Evolutionary conservation across 495 filamentous ascomycete genomes (phyloP).

Genomic region (Xylaria longipes): DNA sequence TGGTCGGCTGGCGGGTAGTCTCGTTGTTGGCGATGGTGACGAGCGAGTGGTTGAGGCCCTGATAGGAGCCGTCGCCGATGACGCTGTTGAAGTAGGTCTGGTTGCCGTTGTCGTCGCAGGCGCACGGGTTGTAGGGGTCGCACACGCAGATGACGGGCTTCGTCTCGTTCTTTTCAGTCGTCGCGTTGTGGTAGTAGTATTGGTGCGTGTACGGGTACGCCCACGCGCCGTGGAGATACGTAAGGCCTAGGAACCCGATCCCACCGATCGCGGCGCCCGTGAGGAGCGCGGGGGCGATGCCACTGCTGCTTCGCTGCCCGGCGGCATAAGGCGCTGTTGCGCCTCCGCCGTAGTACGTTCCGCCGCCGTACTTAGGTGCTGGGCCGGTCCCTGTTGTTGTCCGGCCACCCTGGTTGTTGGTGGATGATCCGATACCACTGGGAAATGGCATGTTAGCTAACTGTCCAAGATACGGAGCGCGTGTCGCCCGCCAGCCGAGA

Average conservation of each 20-base stretch:
- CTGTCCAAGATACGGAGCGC: not conserved
- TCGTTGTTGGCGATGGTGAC: conserved; percentile 72
- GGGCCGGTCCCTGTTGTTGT: conserved; percentile 71
- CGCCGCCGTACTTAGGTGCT: conserved; percentile 66
- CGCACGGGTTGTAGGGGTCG: conserved; percentile 71
- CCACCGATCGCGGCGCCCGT: conserved; percentile 59
- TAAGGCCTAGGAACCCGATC: conserved; percentile 62
- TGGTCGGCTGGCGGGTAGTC: conserved; percentile 59
- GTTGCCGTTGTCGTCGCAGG: conserved; percentile 75
- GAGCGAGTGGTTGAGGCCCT: conserved; percentile 65
- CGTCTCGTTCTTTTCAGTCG: conserved; percentile 65
- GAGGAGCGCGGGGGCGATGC: conserved; percentile 64
- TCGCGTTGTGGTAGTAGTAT: conserved; percentile 68
- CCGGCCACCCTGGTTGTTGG: conserved; percentile 65
- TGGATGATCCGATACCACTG: conserved; percentile 36
- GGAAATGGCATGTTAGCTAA: conserved; percentile 6
- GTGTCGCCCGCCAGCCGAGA: not conserved
- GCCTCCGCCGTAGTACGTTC: conserved; percentile 81
- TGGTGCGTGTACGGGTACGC: conserved; percentile 68
- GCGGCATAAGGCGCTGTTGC: conserved; percentile 69
- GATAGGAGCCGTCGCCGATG: conserved; percentile 70
- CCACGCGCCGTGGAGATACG: conserved; percentile 71
- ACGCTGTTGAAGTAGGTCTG: conserved; percentile 61
- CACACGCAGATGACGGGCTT: conserved; percentile 79
- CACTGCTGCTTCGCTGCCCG: conserved; percentile 64